Base-by-base conservation (phyloP, 345 rosid genomes). In the Eucalyptus lansdowneana region DNA sequence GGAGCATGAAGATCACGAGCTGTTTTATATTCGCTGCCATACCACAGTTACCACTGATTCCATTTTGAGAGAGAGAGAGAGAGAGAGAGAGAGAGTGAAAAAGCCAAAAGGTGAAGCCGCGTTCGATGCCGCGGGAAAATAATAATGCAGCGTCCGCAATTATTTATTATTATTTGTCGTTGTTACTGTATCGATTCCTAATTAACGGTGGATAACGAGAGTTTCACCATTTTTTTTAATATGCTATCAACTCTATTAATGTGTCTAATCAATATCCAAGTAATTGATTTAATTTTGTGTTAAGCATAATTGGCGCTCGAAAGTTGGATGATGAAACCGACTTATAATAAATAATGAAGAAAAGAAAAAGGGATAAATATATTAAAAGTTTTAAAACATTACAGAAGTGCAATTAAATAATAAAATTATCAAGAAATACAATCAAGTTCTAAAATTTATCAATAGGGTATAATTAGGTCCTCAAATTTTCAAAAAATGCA, bases 21-120 rank as follows among this genome's bases (percentile, higher is more conserved):
- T 4, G 8, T 34, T 17, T 29, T 69, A 31, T 69, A 72, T 10
- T 19, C 81, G 81, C 54, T 47, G 49, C 49, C 49, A 47, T 11
- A 11, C 49, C 49, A 47, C 49, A 11, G 49, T 47, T 47, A 47
- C 69, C 69, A 21, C 86, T 89, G 89, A n/a, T 87, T 24, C 83
- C 85, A 58, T 34, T 24, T 25, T 25, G 25, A 34, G n/a, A 83
- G 27, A 3, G 4, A 37, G 12, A 29, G 50, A 88, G 89, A 50
- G n/a, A 47, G 50, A 49, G 50, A 49, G 50, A 50, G 51, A 50
- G 50, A 50, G 50, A 50, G 16, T 0, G 51, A 87, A 90, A 90
- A 93, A 89, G 94, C 92, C 92, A 91, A 92, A 92, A 91, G 89
- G 86, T 65, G 89, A 94, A 88, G 95, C 93, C 96, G 97, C 95